Conservation (phyloP, 1,284 basidiomycete genomes). For the Naganishia liquefaciens region DNA sequence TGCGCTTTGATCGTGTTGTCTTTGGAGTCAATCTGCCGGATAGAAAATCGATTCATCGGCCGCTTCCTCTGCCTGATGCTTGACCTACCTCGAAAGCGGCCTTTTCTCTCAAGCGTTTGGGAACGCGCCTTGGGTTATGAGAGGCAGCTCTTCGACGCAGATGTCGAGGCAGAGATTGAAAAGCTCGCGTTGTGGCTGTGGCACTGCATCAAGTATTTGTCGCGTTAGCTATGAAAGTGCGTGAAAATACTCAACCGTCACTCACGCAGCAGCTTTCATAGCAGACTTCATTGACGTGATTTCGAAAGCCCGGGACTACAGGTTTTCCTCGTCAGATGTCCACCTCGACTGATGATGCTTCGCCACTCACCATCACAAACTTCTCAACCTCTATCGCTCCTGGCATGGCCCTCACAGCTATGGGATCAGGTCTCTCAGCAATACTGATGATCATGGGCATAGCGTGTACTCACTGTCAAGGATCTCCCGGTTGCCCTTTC, state of each 20-base stretch:
- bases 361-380: conserved; percentile 69
- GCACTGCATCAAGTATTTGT: conserved; percentile 19
- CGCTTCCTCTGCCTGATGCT: not conserved
- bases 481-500: conserved; percentile 23
- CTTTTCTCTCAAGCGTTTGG: conserved; percentile 71
- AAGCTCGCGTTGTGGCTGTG: conserved; percentile 67
- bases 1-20: conserved; percentile 61
- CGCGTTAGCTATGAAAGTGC: conserved; percentile 5
- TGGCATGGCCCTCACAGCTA: conserved; percentile 60
- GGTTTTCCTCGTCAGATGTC: not conserved
- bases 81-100: conserved; percentile 72
- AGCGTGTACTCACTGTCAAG: conserved; percentile 4
- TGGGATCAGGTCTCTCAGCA: not conserved
- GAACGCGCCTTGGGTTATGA: conserved; percentile 87
- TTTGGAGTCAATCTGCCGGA: conserved; percentile 70
- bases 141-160: conserved; percentile 85
- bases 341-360: not conserved
- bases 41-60: not conserved
- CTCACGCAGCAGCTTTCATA: conserved; percentile 74
- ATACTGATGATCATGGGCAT: not conserved
- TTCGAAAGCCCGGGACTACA: conserved; percentile 77
- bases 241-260: not conserved
- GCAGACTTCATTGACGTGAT: conserved; percentile 82
- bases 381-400: conserved; percentile 77
- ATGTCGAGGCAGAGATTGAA: conserved; percentile 86